These are phyloP conservation scores for Backusella westeae DNA, from an alignment of 192 early-diverging fungal species.

Conservation along the genomic window DNA sequence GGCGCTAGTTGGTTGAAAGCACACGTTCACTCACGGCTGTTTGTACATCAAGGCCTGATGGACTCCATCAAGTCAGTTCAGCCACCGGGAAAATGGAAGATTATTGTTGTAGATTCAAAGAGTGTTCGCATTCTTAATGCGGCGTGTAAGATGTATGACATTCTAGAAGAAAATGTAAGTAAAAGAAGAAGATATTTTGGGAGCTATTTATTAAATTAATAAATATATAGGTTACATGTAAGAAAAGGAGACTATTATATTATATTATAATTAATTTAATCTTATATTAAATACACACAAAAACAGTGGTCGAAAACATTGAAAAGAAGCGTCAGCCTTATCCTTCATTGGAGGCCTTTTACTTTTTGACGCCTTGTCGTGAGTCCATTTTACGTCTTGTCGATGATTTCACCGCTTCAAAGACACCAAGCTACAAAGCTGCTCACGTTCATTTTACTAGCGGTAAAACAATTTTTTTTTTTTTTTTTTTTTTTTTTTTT, in stretches of 20 bases:
- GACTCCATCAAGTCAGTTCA: slow-evolving; percentile 79
- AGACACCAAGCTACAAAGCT: slow-evolving; percentile 52
- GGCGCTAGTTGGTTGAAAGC: neutral
- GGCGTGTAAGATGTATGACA: slow-evolving; percentile 75
- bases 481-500: no score
- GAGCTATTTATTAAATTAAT: neutral
- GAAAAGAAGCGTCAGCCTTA: slow-evolving; percentile 60
- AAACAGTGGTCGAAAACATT: slow-evolving; percentile 59
- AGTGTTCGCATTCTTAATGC: slow-evolving; percentile 70
- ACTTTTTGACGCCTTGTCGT: slow-evolving; percentile 55
- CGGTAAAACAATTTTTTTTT: slow-evolving; percentile 30
- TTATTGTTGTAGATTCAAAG: slow-evolving; percentile 77
- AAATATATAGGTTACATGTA: slow-evolving; percentile 26
- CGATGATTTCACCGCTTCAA: slow-evolving; percentile 51
- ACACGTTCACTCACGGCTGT: neutral
- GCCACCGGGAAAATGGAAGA: slow-evolving; percentile 76
- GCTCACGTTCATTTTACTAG: slow-evolving; percentile 61
- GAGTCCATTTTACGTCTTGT: slow-evolving; percentile 57
- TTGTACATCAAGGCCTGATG: slow-evolving; percentile 44
- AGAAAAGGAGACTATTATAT: neutral
- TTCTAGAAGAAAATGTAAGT: slow-evolving; percentile 67
- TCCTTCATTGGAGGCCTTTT: slow-evolving; percentile 58
- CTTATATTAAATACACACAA: neutral
- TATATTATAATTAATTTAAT: neutral
- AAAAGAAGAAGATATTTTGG: neutral